Evolutionary conservation across 495 filamentous ascomycete species (phyloP).

Genomic region (Tetracladium setigerum): DNA sequence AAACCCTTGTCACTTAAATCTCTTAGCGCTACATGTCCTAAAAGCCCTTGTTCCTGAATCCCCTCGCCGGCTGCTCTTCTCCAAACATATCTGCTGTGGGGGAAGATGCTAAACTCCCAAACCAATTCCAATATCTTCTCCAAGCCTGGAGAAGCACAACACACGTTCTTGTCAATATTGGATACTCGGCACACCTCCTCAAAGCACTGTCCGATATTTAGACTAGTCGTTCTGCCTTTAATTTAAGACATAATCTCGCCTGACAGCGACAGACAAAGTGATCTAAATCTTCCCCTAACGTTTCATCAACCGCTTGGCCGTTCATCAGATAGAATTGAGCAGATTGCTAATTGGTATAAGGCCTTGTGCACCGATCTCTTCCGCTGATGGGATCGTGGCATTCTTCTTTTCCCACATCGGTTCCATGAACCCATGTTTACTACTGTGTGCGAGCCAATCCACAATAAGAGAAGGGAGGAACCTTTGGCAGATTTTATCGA

Average conservation of each 20-base stretch:
- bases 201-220: too few species aligned
- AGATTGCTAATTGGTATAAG: conserved; percentile 22
- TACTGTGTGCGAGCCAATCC: conserved; percentile 12
- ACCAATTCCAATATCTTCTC: conserved; percentile 1
- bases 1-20: not conserved
- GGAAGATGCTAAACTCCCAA: not conserved
- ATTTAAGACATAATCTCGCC: too few species aligned
- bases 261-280: too few species aligned
- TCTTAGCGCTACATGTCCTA: conserved; percentile 1
- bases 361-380: conserved; percentile 17
- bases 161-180: too few species aligned
- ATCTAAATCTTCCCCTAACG: too few species aligned
- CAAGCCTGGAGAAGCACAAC: conserved; percentile 1
- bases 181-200: too few species aligned
- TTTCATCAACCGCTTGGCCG: too few species aligned
- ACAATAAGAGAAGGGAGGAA: conserved; percentile 10
- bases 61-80: too few species aligned
- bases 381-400: conserved; percentile 7
- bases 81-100: not conserved
- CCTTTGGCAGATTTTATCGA: conserved; percentile 16
- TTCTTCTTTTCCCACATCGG: not conserved
- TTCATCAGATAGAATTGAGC: conserved; percentile 17
- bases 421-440: conserved; percentile 8
- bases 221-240: too few species aligned
- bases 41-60: conserved; percentile 1